phyloP scores from a whole-genome alignment of 2,329 filamentous ascomycete species.

The Ophiocordyceps camponoti-leonardi region DNA sequence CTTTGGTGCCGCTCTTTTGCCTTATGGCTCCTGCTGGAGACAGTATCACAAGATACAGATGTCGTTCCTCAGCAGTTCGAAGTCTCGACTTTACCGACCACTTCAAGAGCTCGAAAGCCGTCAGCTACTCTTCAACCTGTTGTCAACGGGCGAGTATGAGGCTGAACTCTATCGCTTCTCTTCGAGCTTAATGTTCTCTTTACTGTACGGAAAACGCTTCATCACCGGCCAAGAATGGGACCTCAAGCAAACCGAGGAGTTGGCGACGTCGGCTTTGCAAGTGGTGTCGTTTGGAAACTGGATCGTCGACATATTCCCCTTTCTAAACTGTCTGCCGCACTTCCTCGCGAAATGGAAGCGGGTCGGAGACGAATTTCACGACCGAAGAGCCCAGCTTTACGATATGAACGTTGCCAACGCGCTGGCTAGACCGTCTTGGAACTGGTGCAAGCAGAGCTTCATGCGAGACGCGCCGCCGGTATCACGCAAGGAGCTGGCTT shows the following conservation, averaged over 20 bases:
- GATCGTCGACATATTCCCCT: constrained; percentile 23
- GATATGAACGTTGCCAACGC: not conserved
- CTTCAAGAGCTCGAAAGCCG: constrained; percentile 28
- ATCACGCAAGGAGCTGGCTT: constrained; percentile 20
- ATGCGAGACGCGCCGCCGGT: not conserved
- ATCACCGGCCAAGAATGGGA: constrained; percentile 8
- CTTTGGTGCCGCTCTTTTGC: constrained; percentile 22
- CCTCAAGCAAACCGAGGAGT: constrained; percentile 8
- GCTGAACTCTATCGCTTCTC: constrained; percentile 17
- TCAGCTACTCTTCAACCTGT: constrained; percentile 23
- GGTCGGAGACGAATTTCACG: constrained; percentile 13
- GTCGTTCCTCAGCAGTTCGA: constrained; percentile 13
- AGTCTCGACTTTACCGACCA: constrained; percentile 16
- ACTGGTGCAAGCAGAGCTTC: constrained; percentile 2
- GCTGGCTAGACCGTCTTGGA: not conserved
- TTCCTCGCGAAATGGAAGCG: constrained; percentile 17
- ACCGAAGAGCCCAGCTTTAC: constrained; percentile 12
- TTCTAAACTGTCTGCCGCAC: constrained; percentile 20
- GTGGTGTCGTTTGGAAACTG: constrained; percentile 14
- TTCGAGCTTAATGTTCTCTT: constrained; percentile 18
- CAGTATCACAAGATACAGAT: constrained; percentile 21
- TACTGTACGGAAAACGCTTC: constrained; percentile 19
- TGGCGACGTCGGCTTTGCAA: constrained; percentile 10
- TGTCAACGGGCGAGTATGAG: constrained; percentile 13
- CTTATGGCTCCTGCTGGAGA: constrained; percentile 20